Evolutionary conservation across 2,329 filamentous ascomycete species (phyloP), one percentile per base, ranked within the genome.

Genomic region (Tolypocladium nubicola): DNA sequence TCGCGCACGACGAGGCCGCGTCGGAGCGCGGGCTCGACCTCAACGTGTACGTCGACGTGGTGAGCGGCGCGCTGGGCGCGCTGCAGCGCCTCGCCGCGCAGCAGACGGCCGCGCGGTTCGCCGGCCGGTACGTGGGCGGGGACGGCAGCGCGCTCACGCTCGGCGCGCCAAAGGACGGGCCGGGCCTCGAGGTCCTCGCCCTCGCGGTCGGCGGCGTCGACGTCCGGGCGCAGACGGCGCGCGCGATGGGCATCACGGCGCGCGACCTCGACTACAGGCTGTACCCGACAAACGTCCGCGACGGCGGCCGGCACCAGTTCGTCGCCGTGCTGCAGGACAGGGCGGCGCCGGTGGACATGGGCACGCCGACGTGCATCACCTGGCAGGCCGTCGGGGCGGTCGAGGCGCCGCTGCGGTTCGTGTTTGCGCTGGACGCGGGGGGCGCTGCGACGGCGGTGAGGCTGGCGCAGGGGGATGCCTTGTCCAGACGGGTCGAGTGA

Each of bases 321-420:
- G 58, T 71, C 0, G 65, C 63, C 0, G 63, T 70, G 0, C 66
- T 70, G 21, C 70, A 71, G 58, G 65, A 71, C 23, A 65, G 56
- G 53, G 63, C 56, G 19, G 68, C 68, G 3, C 63, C 61, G 0
- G 61, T 65, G 8, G 70, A 72, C 3, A 61, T 57, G 60, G 69
- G 66, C 0, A 72, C 70, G 3, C 70, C 70, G 1, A 71, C 70
- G 1, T 72, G 70, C 30, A 67, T 69, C 26, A 71, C 66, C 0
- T 71, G 68, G 63, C 64, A 65, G 23, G 62, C 63, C 1, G 21
- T 30, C 8, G 43, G 43, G 14, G 45, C 21, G 14, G 26, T 33
- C 3, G 45, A 49, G 45, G 45, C 26, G 45, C 26, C 45, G 45
- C 10, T 33, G 45, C 33, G 26, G 45, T 49, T 49, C 33, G 45